phyloP scores from a whole-genome alignment of 1,284 basidiomycete genomes.

The Ustilago loliicola region DNA sequence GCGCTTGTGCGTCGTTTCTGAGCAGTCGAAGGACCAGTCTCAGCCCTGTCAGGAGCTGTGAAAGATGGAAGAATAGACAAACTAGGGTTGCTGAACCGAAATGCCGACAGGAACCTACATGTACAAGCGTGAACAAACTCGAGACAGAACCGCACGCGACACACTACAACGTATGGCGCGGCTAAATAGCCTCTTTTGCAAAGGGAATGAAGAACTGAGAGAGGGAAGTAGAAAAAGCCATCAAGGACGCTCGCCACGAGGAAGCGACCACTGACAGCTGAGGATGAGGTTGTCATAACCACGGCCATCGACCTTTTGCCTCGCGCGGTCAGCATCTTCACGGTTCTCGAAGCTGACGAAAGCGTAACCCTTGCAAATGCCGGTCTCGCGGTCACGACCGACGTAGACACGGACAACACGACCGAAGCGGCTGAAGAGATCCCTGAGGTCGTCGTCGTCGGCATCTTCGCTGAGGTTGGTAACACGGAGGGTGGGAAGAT shows the following conservation, averaged over 20 bases:
- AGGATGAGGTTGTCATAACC: conserved; percentile 91
- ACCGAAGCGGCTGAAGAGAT: conserved; percentile 79
- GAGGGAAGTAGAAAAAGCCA: not conserved
- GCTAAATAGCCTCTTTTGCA: conserved; percentile 14
- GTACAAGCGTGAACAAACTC: conserved; percentile 29
- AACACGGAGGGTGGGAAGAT: conserved; percentile 94
- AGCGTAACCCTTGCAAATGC: conserved; percentile 93
- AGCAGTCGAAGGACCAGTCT: not conserved
- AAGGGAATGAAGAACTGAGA: not conserved
- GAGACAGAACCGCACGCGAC: not conserved
- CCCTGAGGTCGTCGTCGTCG: conserved; percentile 92
- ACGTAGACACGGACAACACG: conserved; percentile 91
- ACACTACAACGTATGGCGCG: not conserved
- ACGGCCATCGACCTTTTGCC: conserved; percentile 92
- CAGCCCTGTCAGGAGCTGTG: not conserved
- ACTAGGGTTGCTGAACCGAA: conserved; percentile 30
- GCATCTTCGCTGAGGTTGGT: conserved; percentile 97
- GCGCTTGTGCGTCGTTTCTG: not conserved
- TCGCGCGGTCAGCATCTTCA: conserved; percentile 84
- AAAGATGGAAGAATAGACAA: conserved; percentile 11
- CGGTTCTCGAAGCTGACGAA: conserved; percentile 93
- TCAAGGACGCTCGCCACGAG: conserved; percentile 66
- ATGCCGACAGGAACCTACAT: conserved; percentile 30
- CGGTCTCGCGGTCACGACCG: conserved; percentile 94
- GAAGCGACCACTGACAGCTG: conserved; percentile 84